phyloP scores from a whole-genome alignment of 2,329 filamentous ascomycete species.

The Polychaeton citri region DNA sequence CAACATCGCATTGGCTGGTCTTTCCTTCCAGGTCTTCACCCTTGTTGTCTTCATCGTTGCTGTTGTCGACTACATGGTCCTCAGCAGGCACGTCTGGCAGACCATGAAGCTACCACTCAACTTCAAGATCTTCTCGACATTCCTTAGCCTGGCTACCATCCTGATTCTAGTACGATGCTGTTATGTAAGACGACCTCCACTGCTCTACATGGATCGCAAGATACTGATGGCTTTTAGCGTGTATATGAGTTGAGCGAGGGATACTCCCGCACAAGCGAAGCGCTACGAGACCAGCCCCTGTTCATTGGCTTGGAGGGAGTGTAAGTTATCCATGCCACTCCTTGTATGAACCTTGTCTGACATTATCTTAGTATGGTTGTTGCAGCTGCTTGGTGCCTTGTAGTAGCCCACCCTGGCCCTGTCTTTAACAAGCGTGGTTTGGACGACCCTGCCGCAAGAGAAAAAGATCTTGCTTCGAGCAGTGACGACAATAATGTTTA shows the following conservation, averaged over 20 bases:
- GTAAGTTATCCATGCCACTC: too few species aligned
- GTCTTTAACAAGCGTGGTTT: neutral
- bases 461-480: too few species aligned
- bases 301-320: neutral
- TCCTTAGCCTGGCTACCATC: neutral
- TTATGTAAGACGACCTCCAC: too few species aligned
- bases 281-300: neutral
- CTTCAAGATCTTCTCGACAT: neutral
- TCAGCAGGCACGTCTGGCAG: neutral
- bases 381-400: neutral
- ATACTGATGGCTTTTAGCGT: too few species aligned
- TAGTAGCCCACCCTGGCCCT: neutral
- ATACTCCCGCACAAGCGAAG: neutral
- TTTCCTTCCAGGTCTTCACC: conserved; percentile 47
- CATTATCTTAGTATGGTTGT: neutral
- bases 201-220: too few species aligned
- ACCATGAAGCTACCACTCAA: neutral
- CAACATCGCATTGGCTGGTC: conserved; percentile 52
- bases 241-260: neutral
- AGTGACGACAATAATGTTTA: too few species aligned
- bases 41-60: conserved; percentile 41
- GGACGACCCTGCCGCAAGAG: neutral
- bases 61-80: conserved; percentile 35
- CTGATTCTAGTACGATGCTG: neutral
- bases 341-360: too few species aligned